Percentiles rank a stretch among this genome's conserved stretches.
phyloP scores from a whole-genome alignment of 1,284 basidiomycete genomes.

The Exobasidium rhododendri region DNA sequence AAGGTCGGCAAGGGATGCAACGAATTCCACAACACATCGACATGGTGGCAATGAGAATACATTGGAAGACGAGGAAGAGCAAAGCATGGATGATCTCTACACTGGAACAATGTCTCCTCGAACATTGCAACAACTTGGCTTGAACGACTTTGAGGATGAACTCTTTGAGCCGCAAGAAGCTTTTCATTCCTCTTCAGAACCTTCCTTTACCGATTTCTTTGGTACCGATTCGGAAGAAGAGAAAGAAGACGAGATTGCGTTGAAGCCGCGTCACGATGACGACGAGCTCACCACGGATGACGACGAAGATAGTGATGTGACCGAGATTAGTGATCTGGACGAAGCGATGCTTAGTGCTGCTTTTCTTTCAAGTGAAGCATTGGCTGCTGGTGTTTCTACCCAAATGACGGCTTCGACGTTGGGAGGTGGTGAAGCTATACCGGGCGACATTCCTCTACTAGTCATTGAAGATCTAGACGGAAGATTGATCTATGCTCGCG shows the following conservation, averaged over 20 bases:
- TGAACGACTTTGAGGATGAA: slow-evolving; percentile 41
- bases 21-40: slow-evolving; percentile 24
- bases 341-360: slow-evolving; percentile 36
- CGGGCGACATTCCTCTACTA: slow-evolving; percentile 45
- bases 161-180: slow-evolving; percentile 49
- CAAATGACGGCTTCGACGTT: not conserved
- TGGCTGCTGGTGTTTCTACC: slow-evolving; percentile 9
- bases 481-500: slow-evolving; percentile 51
- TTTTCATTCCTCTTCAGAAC: slow-evolving; percentile 50
- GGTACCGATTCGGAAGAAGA: slow-evolving; percentile 38
- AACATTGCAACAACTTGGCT: slow-evolving; percentile 37
- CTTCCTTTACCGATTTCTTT: slow-evolving; percentile 53
- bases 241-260: slow-evolving; percentile 7
- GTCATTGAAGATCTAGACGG: slow-evolving; percentile 55
- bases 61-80: slow-evolving; percentile 24
- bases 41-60: slow-evolving; percentile 23
- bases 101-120: slow-evolving; percentile 36
- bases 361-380: slow-evolving; percentile 37
- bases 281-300: slow-evolving; percentile 30
- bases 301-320: slow-evolving; percentile 35
- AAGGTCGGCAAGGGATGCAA: not conserved
- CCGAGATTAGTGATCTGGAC: slow-evolving; percentile 46
- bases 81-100: slow-evolving; percentile 18
- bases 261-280: slow-evolving; percentile 13
- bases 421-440: slow-evolving; percentile 1